Percentiles rank a stretch among this genome's conserved stretches.
phyloP scores from a whole-genome alignment of 768 basidiomycete genomes.

The Tubosaeta sp. region DNA sequence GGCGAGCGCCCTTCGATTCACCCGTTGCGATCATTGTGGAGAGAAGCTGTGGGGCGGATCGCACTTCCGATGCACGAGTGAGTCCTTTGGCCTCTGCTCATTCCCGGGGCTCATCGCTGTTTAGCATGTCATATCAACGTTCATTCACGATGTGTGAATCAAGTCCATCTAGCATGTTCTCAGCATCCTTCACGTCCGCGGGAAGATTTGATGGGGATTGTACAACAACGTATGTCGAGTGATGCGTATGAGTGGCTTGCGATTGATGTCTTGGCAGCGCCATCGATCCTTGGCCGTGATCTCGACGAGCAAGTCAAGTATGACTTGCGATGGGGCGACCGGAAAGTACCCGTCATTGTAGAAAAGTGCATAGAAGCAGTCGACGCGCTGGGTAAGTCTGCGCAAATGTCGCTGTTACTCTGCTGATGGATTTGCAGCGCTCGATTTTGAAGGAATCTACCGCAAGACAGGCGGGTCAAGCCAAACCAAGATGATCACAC shows the following conservation, averaged over 20 bases:
- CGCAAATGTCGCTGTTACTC: background rate
- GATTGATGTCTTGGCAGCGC: constrained; percentile 42
- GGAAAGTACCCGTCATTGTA: constrained; percentile 80
- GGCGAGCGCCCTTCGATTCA: constrained; percentile 80
- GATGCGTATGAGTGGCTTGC: constrained; percentile 4
- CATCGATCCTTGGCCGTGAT: constrained; percentile 91
- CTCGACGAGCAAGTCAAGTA: constrained; percentile 77
- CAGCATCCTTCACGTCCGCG: constrained; percentile 39
- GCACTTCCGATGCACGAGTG: constrained; percentile 86
- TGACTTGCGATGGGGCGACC: constrained; percentile 56
- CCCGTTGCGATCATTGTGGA: constrained; percentile 91
- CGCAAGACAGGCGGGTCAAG: constrained; percentile 94
- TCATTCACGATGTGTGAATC: constrained; percentile 79
- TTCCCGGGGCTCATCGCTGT: constrained; percentile 1
- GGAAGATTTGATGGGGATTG: constrained; percentile 29
- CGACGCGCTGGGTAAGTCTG: constrained; percentile 68
- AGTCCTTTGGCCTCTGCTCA: constrained; percentile 28
- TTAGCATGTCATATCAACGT: constrained; percentile 81
- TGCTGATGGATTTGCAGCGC: constrained; percentile 43
- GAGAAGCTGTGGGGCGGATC: constrained; percentile 99
- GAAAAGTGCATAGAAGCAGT: constrained; percentile 96
- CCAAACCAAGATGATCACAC: constrained; percentile 89
- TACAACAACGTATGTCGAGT: constrained; percentile 14
- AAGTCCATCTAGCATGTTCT: constrained; percentile 63
- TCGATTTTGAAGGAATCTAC: constrained; percentile 98